Evolutionary conservation across 345 rosid species (phyloP), one percentile per base, ranked within the genome.

Genomic region (Citrus australasica): DNA sequence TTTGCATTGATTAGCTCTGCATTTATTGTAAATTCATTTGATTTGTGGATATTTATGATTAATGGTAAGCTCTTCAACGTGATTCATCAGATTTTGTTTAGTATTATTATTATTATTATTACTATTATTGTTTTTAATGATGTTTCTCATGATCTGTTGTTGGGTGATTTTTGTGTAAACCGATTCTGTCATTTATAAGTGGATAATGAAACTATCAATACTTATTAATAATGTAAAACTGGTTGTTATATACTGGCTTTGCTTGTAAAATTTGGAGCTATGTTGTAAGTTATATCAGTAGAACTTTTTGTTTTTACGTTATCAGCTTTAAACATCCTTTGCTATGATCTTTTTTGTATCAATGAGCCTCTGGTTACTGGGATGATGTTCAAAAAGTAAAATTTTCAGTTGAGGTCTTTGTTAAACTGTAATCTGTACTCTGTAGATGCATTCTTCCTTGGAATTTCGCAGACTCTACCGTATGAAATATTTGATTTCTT

Each of bases 1-100:
- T 73, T 61, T 74, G 25, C 58, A 40, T 74, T 74, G n/a, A 74
- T 74, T 74, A 27, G 28, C 65, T 72, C 63, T 27, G 56, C 69
- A 61, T 59, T 78, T 76, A 19, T 25, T 46, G 22, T n/a, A 10
- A 48, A 22, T 51, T 25, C 53, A 4, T 11, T 22, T 35, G 32
- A 24, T 72, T 59, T 33, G 55, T 21, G 33, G 19, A 30, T 35
- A 55, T 65, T 9, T 33, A 40, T 73, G 28, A 73, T 56, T 62
- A 46, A 11, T 17, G 77, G 77, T 74, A 21, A 79, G 79, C 76
- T 56, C 38, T 65, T 59, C 42, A 37, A 40, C 64, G 56, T 32
- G 25, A 71, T 78, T 77, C 71, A 7, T 30, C 24, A 58, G 64
- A 28, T 33, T 40, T 4, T 59, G 21, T 38, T 22, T 40, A 8